Evolutionary conservation across 1,284 basidiomycete genomes (phyloP), one percentile per base, ranked within the genome.

Genomic region (Ganoderma lucidum): DNA sequence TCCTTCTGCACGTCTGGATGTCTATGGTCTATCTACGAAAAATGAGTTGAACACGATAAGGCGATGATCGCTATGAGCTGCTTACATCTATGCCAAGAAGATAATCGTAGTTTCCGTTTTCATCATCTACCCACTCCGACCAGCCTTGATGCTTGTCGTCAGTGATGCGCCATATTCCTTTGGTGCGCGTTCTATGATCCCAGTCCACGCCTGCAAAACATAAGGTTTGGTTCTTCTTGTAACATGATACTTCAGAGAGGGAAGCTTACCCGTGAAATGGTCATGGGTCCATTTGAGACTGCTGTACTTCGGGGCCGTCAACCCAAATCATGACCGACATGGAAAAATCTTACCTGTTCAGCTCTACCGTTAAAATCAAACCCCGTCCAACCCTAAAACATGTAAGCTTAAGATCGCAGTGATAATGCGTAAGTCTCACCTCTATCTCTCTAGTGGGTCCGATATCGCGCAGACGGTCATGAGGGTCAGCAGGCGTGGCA

Each of bases 281-380:
- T 89, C 84, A 59, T 90, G 83, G 17, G 80, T 89, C 93, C 93
- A 94, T 72, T 82, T 86, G 72, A 94, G 79, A 39, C 73, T 76
- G 77, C 92, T 94, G 74, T 94, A 92, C 93, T 94, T 64, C 14
- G 69, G 15, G 69, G 8, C 53, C 28, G 59, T 67, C 69, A 42
- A 44, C 5, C 28, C 5, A 4, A 41, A 12, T 9, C 39, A 14
- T 15, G 23, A 17, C 23, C 17, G 23, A 2, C 8, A 61, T 39
- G 6, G 17, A 51, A 17, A 48, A 32, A 53, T 63, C 71, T 28
- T 75, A 93, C 93, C 82, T 95, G 93, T 69, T 88, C 89, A 15
- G 84, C 87, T 79, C 97, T 85, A 42, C 92, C 93, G 8, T 89
- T 84, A 79, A 96, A 98, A 73, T 93, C 90, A 78, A 94, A 98